These are phyloP conservation scores for Albophoma yamanashiensis DNA, from an alignment of 2,329 filamentous ascomycete species.

Conservation along the genomic window DNA sequence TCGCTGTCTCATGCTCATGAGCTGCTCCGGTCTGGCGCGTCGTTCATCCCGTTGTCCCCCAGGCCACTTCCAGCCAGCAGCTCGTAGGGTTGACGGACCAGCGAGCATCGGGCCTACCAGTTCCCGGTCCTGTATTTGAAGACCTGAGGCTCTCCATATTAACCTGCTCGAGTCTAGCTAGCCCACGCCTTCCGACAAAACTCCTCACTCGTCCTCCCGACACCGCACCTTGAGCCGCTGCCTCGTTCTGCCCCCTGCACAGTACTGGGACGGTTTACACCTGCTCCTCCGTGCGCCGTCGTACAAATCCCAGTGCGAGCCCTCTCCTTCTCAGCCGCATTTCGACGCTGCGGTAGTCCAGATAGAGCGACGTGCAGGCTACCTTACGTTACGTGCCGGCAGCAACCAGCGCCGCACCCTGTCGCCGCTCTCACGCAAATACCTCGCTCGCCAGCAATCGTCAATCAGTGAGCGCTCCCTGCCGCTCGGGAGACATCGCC, in stretches of 20 bases:
- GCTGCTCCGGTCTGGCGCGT: neutral
- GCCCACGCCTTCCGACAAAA: neutral
- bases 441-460: neutral
- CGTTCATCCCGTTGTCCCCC: neutral
- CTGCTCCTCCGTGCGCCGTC: neutral
- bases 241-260: neutral
- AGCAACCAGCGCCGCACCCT: constrained; percentile 8
- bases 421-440: neutral
- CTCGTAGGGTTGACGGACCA: neutral
- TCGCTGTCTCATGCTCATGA: neutral
- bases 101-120: neutral
- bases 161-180: neutral
- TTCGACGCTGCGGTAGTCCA: neutral
- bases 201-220: neutral
- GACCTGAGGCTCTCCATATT: neutral
- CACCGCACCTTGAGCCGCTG: neutral
- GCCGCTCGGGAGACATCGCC: neutral
- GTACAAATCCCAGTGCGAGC: neutral
- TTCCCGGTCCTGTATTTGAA: neutral
- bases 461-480: neutral
- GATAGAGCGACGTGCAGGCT: neutral
- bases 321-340: constrained; percentile 5
- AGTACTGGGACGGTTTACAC: neutral
- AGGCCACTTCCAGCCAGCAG: neutral
- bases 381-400: neutral